phyloP scores from a whole-genome alignment of 2,329 filamentous ascomycete genomes.

The Fusarium cicatricum region DNA sequence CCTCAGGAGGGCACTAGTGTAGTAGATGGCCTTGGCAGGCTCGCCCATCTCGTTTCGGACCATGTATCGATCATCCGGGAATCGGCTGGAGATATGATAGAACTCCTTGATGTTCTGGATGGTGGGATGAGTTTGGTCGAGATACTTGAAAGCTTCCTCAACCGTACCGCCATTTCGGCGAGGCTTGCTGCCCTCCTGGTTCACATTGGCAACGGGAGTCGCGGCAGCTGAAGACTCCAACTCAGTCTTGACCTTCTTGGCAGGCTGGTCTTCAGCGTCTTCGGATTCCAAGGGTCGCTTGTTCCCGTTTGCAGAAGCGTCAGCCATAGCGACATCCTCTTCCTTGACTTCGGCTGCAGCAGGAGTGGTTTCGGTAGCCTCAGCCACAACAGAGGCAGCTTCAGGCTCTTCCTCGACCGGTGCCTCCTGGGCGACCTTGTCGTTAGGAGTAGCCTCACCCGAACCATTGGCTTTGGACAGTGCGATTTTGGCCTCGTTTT shows the following conservation, averaged over 20 bases:
- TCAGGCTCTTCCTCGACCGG: conserved; percentile 48
- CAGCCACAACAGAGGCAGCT: conserved; percentile 40
- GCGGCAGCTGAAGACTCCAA: conserved; percentile 25
- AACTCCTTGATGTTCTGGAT: conserved; percentile 82
- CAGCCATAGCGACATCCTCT: conserved; percentile 46
- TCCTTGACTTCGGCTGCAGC: conserved; percentile 22
- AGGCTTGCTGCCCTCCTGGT: conserved; percentile 45
- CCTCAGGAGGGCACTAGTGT: conserved; percentile 84
- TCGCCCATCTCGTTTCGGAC: conserved; percentile 91
- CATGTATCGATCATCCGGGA: conserved; percentile 92
- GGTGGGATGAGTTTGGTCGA: conserved; percentile 76
- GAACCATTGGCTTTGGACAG: conserved; percentile 26
- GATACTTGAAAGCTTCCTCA: conserved; percentile 96
- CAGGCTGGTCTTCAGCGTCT: conserved; percentile 49
- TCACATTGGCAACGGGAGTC: conserved; percentile 38
- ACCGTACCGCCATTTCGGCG: conserved; percentile 60
- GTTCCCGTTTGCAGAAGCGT: conserved; percentile 42
- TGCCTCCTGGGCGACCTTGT: conserved; percentile 29
- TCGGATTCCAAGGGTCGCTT: conserved; percentile 50
- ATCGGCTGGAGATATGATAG: conserved; percentile 83
- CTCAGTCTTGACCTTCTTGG: conserved; percentile 60
- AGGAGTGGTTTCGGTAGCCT: conserved; percentile 1
- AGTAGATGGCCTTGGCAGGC: conserved; percentile 95
- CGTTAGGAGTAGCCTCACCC: conserved; percentile 18
- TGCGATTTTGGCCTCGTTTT: conserved; percentile 60